Percentiles rank a stretch among this genome's conserved stretches.
Evolutionary conservation across 2,329 filamentous ascomycete species (phyloP).

Genomic region (Fusarium agapanthi): DNA sequence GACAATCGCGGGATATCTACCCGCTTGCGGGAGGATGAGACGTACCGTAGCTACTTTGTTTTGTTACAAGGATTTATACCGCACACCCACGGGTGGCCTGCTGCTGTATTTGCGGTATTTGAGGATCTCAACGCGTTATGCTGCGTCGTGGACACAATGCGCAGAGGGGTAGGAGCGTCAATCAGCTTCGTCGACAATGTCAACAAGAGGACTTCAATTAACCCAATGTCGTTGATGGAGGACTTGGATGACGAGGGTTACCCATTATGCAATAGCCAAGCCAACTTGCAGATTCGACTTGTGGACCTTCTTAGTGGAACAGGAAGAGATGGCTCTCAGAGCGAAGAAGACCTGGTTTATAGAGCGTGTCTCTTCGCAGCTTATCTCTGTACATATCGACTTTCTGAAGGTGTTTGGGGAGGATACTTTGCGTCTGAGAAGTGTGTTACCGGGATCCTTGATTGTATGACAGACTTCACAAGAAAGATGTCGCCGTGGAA

Average conservation of each 20-base stretch:
- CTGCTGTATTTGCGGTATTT: accelerated
- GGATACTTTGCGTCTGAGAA: neutral
- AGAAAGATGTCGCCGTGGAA: conserved; percentile 4
- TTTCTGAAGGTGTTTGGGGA: neutral
- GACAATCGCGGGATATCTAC: neutral
- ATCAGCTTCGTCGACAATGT: accelerated
- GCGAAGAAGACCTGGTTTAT: neutral
- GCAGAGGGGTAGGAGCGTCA: too few species aligned
- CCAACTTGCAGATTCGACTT: neutral
- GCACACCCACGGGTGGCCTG: accelerated
- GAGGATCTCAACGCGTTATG: neutral
- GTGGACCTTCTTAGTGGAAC: conserved; percentile 5
- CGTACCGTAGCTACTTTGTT: neutral
- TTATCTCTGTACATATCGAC: conserved; percentile 13
- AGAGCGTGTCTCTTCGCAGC: conserved; percentile 5
- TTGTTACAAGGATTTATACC: neutral
- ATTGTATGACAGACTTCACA: neutral
- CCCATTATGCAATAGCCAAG: neutral
- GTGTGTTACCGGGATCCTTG: neutral
- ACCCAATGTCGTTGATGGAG: neutral
- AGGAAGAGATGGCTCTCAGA: accelerated
- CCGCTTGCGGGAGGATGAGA: neutral
- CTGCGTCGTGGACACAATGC: neutral
- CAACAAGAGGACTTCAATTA: accelerated
- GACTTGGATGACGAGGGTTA: neutral